Percentiles rank a stretch among this genome's conserved stretches.
These are phyloP conservation scores for Fragaria ananassa DNA, from an alignment of 306 rosid genomes.

Conservation along the genomic window DNA sequence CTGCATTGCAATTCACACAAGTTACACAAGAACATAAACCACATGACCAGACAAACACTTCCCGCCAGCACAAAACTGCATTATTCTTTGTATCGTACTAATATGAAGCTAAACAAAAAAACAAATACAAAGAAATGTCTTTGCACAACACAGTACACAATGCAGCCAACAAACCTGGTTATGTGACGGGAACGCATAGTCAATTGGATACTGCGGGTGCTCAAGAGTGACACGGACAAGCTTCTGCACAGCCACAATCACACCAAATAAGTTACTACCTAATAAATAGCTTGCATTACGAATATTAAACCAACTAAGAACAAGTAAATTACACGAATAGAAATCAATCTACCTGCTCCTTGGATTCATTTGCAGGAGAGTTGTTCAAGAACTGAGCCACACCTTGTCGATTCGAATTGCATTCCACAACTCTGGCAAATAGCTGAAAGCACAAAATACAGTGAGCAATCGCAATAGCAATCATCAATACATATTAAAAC, in stretches of 20 bases:
- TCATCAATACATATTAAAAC: neutral
- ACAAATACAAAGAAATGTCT: constrained; percentile 6
- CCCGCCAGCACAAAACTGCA: neutral
- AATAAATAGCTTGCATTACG: neutral
- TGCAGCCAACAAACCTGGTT: constrained; percentile 49
- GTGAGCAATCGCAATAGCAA: neutral
- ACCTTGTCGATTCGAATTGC: constrained; percentile 43
- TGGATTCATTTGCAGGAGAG: constrained; percentile 41
- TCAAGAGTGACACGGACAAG: constrained; percentile 73
- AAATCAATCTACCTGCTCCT: constrained; percentile 52
- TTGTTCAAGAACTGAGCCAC: constrained; percentile 36
- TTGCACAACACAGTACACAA: neutral
- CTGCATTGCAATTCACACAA: constrained; percentile 40
- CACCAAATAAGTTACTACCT: neutral
- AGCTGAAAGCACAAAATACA: constrained; percentile 32
- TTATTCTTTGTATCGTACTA: neutral
- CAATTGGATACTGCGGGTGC: constrained; percentile 62
- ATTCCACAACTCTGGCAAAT: constrained; percentile 49
- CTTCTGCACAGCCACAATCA: constrained; percentile 53
- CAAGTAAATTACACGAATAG: neutral
- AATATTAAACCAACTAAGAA: neutral
- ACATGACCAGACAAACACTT: neutral
- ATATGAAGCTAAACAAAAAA: neutral
- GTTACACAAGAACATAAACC: constrained; percentile 19
- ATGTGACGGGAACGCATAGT: constrained; percentile 53